phyloP scores from a whole-genome alignment of 2,329 filamentous ascomycete genomes.

The Sarocladiaceae sp. region DNA sequence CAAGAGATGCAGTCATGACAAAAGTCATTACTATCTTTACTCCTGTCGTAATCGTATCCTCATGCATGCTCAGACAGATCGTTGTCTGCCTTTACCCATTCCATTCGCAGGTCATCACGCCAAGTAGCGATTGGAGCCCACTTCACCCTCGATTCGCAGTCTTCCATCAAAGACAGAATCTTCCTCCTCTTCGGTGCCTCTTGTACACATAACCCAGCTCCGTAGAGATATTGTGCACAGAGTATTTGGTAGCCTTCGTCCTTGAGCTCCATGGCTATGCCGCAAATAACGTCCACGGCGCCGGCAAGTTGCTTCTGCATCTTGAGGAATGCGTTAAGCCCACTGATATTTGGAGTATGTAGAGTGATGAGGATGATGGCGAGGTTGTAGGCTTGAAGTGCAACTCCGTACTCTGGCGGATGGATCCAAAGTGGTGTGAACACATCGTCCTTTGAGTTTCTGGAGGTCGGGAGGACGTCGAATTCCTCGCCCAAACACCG shows the following conservation, averaged over 20 bases:
- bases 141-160: slow-evolving; percentile 29
- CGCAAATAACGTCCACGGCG: slow-evolving; percentile 33
- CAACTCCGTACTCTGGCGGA: slow-evolving; percentile 41
- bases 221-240: slow-evolving; percentile 39
- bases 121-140: slow-evolving; percentile 33
- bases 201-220: slow-evolving; percentile 36
- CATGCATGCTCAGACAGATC: not conserved
- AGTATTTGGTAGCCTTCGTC: slow-evolving; percentile 37
- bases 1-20: too few relatives aligned
- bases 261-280: slow-evolving; percentile 40
- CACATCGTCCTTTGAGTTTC: slow-evolving; percentile 15
- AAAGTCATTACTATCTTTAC: too few relatives aligned
- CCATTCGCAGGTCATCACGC: slow-evolving; percentile 25
- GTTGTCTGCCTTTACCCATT: slow-evolving; percentile 23
- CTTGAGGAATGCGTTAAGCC: slow-evolving; percentile 38
- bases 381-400: slow-evolving; percentile 48
- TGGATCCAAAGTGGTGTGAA: slow-evolving; percentile 47
- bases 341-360: slow-evolving; percentile 17
- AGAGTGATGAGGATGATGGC: slow-evolving; percentile 43
- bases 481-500: slow-evolving; percentile 32
- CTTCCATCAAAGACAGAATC: slow-evolving; percentile 30
- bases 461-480: slow-evolving; percentile 30
- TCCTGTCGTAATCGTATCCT: too few relatives aligned
- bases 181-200: slow-evolving; percentile 28
- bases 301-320: slow-evolving; percentile 20